Evolutionary conservation across 23 red algal species (phyloP), one percentile per base, ranked within the genome.

Genomic region (Agarophyton chilense): DNA sequence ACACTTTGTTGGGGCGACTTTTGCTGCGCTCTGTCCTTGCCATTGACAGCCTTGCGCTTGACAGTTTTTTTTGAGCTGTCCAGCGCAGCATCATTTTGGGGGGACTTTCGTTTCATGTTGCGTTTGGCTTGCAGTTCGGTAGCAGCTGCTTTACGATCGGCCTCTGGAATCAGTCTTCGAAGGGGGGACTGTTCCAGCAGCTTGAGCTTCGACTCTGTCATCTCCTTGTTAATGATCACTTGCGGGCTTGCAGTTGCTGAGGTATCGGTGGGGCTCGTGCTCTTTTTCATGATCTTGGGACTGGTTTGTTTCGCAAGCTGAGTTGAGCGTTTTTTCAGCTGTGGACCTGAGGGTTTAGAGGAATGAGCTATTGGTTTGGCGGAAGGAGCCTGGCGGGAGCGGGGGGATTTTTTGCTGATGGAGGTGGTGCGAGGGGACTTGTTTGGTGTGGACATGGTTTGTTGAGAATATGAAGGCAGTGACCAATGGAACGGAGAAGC

Each of bases 121-220:
- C 68, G 68, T 3, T 74, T 74, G 10, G 68, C 68, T 43, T 21
- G 38, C 43, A 74, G 41, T 47, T 74, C 16, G 4, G n/a, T 4
- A 12, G 68, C 68, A 0, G 68, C 68, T 9, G 68, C 68, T 74
- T 74, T 74, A 0, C 68, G 68, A 47, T 74, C 68, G 6, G 33
- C 24, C 21, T 74, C 68, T 2, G 68, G 68, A 29, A 74, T 47
- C 21, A 74, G 41, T 47, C 68, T 47, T 7, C 68, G 68, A 18
- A 74, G 68, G 10, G 68, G 68, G 4, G 68, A 74, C 41, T 74
- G 38, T 74, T 74, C 17, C 24, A 74, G 21, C 8, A 74, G 68
- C 33, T 74, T 74, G n/a, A 74, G 68, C 43, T 74, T 74, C 17
- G 40, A 46, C 36, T 74, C 68, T 45, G 68, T 74, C 1, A 74